Evolutionary conservation across 805 yeast species (phyloP).

Genomic region (Yarrowia sp.): DNA sequence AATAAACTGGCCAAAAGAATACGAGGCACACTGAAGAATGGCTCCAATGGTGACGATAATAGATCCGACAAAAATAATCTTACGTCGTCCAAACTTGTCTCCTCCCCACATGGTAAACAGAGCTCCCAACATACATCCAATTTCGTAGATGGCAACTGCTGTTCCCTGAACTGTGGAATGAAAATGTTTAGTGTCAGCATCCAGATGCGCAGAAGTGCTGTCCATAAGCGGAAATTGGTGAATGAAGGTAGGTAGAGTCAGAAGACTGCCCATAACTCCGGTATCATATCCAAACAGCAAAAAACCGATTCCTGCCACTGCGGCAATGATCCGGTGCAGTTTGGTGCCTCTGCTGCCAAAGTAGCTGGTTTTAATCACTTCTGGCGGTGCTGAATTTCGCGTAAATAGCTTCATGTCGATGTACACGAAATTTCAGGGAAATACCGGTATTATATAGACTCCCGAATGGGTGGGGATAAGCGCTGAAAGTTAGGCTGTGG

Average conservation of each 20-base stretch:
- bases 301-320: conserved; percentile 33
- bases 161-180: neutral
- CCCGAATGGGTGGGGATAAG: neutral
- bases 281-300: conserved; percentile 63
- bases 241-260: neutral
- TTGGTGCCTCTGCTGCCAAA: neutral
- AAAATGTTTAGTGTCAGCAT: neutral
- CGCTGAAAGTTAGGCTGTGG: neutral
- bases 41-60: neutral
- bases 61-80: conserved; percentile 30
- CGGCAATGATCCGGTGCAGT: conserved; percentile 22
- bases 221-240: neutral
- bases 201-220: neutral
- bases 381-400: neutral
- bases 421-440: neutral
- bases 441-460: neutral
- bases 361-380: neutral
- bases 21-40: neutral
- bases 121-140: conserved; percentile 49
- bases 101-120: conserved; percentile 41
- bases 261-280: conserved; percentile 61
- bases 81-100: conserved; percentile 64
- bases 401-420: neutral
- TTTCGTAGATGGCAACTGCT: conserved; percentile 43
- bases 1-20: neutral